These are phyloP conservation scores for Suhomyces anneliseae DNA, from an alignment of 1,139 yeast species.

Conservation along the genomic window DNA sequence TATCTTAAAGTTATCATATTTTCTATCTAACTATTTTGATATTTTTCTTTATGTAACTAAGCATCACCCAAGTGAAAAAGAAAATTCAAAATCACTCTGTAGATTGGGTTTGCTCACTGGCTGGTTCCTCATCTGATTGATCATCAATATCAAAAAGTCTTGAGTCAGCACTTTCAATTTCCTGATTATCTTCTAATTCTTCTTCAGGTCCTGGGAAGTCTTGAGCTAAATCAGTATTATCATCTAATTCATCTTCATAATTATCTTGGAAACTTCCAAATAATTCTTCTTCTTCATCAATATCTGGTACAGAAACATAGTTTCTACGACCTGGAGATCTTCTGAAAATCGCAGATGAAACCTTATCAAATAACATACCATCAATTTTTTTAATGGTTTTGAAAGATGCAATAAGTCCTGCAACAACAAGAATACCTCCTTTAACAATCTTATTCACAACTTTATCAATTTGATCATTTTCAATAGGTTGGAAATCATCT, in stretches of 20 bases:
- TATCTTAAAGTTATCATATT: no score
- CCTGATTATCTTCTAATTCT: constrained; percentile 5
- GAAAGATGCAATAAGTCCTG: constrained; percentile 43
- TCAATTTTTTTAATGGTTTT: constrained; percentile 40
- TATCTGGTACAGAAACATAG: constrained; percentile 45
- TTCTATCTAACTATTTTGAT: not conserved
- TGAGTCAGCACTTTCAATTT: constrained; percentile 24
- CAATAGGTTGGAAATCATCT: constrained; percentile 62
- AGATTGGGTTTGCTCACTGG: not conserved
- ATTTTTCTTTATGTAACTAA: no score
- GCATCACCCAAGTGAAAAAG: not conserved
- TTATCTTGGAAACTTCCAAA: constrained; percentile 50
- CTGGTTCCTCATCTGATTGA: constrained; percentile 15
- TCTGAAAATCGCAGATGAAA: constrained; percentile 36
- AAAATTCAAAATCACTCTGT: not conserved
- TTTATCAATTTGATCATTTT: constrained; percentile 62
- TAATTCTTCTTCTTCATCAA: constrained; percentile 48
- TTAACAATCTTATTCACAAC: constrained; percentile 61
- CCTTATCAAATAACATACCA: constrained; percentile 34
- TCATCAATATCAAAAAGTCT: constrained; percentile 43
- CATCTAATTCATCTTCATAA: constrained; percentile 49
- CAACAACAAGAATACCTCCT: constrained; percentile 57
- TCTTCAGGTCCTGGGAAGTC: constrained; percentile 12
- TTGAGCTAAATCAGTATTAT: constrained; percentile 19
- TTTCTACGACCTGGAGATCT: constrained; percentile 44